phyloP scores from a whole-genome alignment of 2,329 filamentous ascomycete species.

The Pseudocercospora crystallina region DNA sequence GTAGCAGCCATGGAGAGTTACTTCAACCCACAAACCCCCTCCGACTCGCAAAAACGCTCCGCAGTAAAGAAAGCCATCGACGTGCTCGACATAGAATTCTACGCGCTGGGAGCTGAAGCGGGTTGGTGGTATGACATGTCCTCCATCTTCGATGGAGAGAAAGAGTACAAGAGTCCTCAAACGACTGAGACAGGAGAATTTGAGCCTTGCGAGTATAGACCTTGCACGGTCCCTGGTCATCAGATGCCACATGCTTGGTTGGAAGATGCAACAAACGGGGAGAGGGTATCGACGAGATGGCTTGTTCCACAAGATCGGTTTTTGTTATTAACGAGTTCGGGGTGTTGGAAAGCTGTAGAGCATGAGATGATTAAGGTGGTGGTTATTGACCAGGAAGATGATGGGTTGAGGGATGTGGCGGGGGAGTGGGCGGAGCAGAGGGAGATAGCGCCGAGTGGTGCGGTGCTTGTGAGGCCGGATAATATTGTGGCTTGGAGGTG shows the following conservation, averaged over 20 bases:
- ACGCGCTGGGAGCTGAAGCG: neutral
- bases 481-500: conserved; percentile 2
- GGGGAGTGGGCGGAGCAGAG: neutral
- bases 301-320: neutral
- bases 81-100: neutral
- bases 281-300: conserved; percentile 3
- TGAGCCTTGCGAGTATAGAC: neutral
- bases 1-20: neutral
- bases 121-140: neutral
- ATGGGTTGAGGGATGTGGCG: neutral
- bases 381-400: neutral
- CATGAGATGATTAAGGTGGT: neutral
- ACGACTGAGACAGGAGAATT: neutral
- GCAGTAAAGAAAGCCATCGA: neutral
- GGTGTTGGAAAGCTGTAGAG: neutral
- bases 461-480: neutral
- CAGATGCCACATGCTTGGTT: conserved; percentile 2
- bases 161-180: neutral
- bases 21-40: neutral
- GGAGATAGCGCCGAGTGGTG: neutral
- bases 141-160: neutral
- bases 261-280: neutral
- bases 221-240: conserved; percentile 1
- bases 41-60: neutral
- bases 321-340: neutral